Conservation (phyloP, 2,329 filamentous ascomycete genomes). For the Scedosporium aurantiacum region DNA sequence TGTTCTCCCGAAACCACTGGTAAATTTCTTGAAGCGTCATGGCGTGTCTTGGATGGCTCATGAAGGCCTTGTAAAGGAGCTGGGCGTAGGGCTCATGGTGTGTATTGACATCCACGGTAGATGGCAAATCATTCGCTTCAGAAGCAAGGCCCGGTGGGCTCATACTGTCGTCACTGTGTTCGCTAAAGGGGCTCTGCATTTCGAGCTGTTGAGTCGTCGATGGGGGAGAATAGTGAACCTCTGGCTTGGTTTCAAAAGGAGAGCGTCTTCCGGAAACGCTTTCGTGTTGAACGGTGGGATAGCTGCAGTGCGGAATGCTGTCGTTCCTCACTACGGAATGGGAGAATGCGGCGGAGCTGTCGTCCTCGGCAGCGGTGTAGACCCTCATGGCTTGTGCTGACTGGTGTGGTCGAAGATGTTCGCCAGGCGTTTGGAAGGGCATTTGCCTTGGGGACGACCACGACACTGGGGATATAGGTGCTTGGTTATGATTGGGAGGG, state of each 20-base stretch:
- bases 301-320: not conserved
- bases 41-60: conserved; percentile 51
- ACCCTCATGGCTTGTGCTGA: not conserved
- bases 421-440: not conserved
- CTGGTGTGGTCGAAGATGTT: not conserved
- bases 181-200: not conserved
- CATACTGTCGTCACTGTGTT: not conserved
- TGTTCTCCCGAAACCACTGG: conserved; percentile 76
- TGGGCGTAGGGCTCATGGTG: conserved; percentile 60
- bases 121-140: not conserved
- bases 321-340: not conserved
- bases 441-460: conserved; percentile 20
- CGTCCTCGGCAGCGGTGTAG: not conserved
- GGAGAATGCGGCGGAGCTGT: not conserved
- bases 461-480: conserved; percentile 21
- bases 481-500: conserved; percentile 16
- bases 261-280: not conserved
- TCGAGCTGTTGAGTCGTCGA: not conserved
- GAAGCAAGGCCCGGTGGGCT: not conserved
- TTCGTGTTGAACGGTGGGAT: not conserved
- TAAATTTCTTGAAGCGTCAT: conserved; percentile 84
- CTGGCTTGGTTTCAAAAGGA: not conserved
- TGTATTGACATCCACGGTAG: not conserved
- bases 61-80: conserved; percentile 67
- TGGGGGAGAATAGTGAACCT: not conserved